These are phyloP conservation scores for Eimeria tenella DNA, from an alignment of 169 alveolate genomes.

Conservation along the genomic window DNA sequence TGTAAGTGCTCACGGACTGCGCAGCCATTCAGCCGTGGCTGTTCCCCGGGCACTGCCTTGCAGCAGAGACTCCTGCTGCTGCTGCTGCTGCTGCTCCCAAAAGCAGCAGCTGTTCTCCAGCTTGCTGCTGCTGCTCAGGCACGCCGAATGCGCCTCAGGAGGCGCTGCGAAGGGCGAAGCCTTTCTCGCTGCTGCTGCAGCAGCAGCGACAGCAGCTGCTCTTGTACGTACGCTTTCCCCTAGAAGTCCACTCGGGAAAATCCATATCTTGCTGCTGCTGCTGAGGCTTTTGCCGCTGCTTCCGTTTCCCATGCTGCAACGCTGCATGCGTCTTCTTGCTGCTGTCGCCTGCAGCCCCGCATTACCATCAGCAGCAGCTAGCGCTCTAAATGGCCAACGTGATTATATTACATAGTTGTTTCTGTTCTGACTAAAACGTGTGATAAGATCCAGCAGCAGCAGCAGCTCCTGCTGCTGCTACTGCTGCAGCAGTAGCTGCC, in stretches of 20 bases:
- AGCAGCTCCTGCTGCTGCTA: constrained; percentile 63
- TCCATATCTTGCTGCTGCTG: background rate
- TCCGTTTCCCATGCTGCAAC: background rate
- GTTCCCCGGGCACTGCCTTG: background rate
- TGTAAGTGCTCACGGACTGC: too few species aligned
- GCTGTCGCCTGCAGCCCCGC: constrained; percentile 73
- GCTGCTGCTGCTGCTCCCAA: background rate
- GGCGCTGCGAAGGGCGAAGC: constrained; percentile 6
- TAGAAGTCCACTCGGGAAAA: background rate
- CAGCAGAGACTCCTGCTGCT: background rate
- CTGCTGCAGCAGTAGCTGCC: constrained; percentile 51
- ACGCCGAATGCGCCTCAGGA: background rate
- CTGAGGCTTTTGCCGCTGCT: background rate
- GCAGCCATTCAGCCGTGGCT: too few species aligned
- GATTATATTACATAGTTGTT: background rate
- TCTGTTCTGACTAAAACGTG: background rate
- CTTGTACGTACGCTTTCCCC: background rate
- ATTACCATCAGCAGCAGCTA: constrained; percentile 22
- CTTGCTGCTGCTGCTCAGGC: background rate
- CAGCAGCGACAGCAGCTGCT: constrained; percentile 38
- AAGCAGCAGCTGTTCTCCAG: background rate
- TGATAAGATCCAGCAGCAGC: constrained; percentile 1
- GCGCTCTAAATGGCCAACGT: background rate
- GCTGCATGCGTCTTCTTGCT: constrained; percentile 33
- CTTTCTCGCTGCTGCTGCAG: constrained; percentile 49